Percentiles rank a stretch among this genome's conserved stretches.
Conservation (phyloP, 257 asterid genomes). For the Coffea eugenioides region DNA sequence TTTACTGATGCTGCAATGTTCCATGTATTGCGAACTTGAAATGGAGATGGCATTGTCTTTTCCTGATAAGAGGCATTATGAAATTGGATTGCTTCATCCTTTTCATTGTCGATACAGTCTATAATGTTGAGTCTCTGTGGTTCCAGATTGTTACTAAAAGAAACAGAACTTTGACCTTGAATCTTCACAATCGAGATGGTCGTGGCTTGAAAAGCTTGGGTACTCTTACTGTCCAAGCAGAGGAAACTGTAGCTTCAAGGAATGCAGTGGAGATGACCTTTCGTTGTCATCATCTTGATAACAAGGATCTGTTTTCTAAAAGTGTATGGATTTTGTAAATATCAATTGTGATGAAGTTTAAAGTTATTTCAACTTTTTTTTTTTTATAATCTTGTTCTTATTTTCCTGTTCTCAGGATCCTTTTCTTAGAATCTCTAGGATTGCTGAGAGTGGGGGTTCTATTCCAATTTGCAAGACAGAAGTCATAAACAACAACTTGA, state of each 20-base stretch:
- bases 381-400: neutral
- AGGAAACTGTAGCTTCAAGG: constrained; percentile 68
- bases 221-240: constrained; percentile 58
- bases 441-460: constrained; percentile 50
- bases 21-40: neutral
- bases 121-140: neutral
- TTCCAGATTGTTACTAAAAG: constrained; percentile 60
- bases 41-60: neutral
- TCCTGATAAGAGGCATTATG: neutral
- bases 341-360: neutral
- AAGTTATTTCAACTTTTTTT: neutral
- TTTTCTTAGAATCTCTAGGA: constrained; percentile 72
- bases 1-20: neutral
- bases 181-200: constrained; percentile 43
- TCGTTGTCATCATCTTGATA: constrained; percentile 52
- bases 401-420: constrained; percentile 57
- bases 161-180: constrained; percentile 46
- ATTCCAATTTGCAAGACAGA: constrained; percentile 78
- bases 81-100: neutral
- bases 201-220: constrained; percentile 47
- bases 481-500: constrained; percentile 76
- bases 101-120: neutral
- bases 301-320: constrained; percentile 71
- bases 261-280: constrained; percentile 56
- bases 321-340: constrained; percentile 43